These are phyloP conservation scores for Mimosa bimucronata DNA, from an alignment of 306 rosid genomes.

Conservation along the genomic window DNA sequence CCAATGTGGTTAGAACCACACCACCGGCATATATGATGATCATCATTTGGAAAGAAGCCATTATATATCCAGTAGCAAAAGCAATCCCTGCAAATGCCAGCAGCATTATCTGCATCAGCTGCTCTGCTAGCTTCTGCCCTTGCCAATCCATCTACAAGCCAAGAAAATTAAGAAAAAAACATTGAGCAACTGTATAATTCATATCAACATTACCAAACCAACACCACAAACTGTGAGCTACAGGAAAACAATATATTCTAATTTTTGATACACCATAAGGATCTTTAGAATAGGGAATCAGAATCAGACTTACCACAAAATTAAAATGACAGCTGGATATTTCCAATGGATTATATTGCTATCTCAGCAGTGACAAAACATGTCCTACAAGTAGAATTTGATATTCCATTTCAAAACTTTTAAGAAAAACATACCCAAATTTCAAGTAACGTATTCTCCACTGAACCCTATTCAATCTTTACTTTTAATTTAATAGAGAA, in stretches of 20 bases:
- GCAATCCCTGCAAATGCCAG: conserved; percentile 69
- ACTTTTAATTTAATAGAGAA: neutral
- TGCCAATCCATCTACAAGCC: conserved; percentile 89
- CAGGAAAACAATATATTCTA: neutral
- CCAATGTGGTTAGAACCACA: conserved; percentile 55
- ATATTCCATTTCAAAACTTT: neutral
- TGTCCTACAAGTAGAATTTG: neutral
- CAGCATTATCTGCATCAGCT: conserved; percentile 86
- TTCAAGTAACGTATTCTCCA: neutral
- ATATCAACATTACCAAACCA: neutral
- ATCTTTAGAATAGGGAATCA: neutral
- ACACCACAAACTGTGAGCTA: neutral
- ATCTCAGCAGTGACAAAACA: conserved; percentile 7
- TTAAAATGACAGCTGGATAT: neutral
- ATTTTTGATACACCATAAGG: neutral
- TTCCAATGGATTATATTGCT: conserved; percentile 8
- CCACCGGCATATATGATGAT: conserved; percentile 73
- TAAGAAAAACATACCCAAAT: conserved; percentile 19
- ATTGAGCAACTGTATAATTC: neutral
- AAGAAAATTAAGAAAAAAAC: conserved; percentile 7
- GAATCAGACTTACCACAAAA: conserved; percentile 8
- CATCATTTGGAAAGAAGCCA: conserved; percentile 73
- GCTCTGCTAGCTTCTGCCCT: conserved; percentile 95
- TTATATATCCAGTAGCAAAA: conserved; percentile 37
- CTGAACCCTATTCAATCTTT: neutral